Conservation (phyloP, 768 basidiomycete species). For the Roridomyces roridus region DNA sequence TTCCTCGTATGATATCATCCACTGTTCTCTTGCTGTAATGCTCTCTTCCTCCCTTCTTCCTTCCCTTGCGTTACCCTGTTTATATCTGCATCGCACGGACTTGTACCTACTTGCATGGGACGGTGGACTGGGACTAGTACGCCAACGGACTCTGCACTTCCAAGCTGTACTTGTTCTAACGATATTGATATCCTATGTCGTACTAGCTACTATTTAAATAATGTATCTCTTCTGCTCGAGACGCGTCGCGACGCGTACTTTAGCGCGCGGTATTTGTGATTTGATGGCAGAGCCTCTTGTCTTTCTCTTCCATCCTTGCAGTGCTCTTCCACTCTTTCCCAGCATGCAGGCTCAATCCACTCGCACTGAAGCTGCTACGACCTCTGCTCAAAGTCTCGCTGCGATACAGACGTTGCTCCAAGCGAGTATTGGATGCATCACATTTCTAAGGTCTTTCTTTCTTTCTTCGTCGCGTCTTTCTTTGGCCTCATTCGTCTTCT, state of each 20-base stretch:
- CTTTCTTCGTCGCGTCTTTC: not conserved
- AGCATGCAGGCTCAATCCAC: conserved; percentile 48
- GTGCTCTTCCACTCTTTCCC: conserved; percentile 27
- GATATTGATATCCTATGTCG: not conserved
- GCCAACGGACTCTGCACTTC: conserved; percentile 9
- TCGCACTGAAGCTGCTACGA: conserved; percentile 47
- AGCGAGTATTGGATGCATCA: conserved; percentile 78
- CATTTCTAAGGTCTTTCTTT: conserved; percentile 66
- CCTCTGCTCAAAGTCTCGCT: conserved; percentile 64
- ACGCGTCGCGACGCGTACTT: too few relatives aligned
- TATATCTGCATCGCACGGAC: conserved; percentile 20
- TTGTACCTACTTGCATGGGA: conserved; percentile 24
- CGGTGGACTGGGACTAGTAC: conserved; percentile 1
- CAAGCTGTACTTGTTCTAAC: conserved; percentile 21
- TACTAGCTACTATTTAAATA: not conserved
- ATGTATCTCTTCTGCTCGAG: not conserved
- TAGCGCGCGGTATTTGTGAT: too few relatives aligned
- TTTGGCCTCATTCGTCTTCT: not conserved
- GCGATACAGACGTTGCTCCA: conserved; percentile 75
- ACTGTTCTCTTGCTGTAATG: not conserved
- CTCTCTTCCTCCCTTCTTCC: conserved; percentile 15
- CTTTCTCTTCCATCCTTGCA: conserved; percentile 17
- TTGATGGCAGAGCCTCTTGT: not conserved
- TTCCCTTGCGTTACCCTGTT: conserved; percentile 10
- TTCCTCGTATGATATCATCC: not conserved